Conservation (phyloP, 2,329 filamentous ascomycete species). For the Cladosporium phlei region DNA sequence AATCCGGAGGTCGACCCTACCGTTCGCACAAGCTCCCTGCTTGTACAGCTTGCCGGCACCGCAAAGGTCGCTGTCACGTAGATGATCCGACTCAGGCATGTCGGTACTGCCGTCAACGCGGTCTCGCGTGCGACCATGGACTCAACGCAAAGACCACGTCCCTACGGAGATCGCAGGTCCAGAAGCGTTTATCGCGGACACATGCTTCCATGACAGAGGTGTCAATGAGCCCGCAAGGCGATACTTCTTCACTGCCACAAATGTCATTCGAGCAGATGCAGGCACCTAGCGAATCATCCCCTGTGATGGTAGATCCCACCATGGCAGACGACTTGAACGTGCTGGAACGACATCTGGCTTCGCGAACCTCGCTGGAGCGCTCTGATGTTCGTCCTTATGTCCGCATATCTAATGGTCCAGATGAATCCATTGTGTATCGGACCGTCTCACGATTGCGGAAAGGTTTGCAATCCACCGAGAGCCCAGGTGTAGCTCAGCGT, state of each 20-base stretch:
- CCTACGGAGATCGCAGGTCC: too few relatives aligned
- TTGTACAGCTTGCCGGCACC: slow-evolving; percentile 6
- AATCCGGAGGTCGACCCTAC: slow-evolving; percentile 11
- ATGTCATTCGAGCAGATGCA: too few relatives aligned
- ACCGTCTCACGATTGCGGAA: slow-evolving; percentile 48
- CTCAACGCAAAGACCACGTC: background rate
- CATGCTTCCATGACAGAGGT: too few relatives aligned
- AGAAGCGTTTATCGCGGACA: too few relatives aligned
- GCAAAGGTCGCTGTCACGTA: slow-evolving; percentile 6
- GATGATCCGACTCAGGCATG: slow-evolving; percentile 1
- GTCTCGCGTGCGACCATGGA: slow-evolving; percentile 1
- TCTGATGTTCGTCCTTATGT: slow-evolving; percentile 41
- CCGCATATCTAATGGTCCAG: slow-evolving; percentile 44
- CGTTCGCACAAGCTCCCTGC: slow-evolving; percentile 13
- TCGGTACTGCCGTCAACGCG: slow-evolving; percentile 8
- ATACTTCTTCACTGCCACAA: too few relatives aligned
- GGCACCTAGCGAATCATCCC: background rate
- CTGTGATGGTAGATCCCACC: slow-evolving; percentile 35
- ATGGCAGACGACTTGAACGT: slow-evolving; percentile 40
- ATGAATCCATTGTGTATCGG: slow-evolving; percentile 38
- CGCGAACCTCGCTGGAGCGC: slow-evolving; percentile 26
- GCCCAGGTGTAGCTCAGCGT: slow-evolving; percentile 35
- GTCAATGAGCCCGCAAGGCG: too few relatives aligned
- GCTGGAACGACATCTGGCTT: slow-evolving; percentile 36
- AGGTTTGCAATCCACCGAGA: slow-evolving; percentile 25